Percentiles rank a stretch among this genome's conserved stretches.
These are phyloP conservation scores for Artemisia annua DNA, from an alignment of 129 eudicot genomes.

Conservation along the genomic window DNA sequence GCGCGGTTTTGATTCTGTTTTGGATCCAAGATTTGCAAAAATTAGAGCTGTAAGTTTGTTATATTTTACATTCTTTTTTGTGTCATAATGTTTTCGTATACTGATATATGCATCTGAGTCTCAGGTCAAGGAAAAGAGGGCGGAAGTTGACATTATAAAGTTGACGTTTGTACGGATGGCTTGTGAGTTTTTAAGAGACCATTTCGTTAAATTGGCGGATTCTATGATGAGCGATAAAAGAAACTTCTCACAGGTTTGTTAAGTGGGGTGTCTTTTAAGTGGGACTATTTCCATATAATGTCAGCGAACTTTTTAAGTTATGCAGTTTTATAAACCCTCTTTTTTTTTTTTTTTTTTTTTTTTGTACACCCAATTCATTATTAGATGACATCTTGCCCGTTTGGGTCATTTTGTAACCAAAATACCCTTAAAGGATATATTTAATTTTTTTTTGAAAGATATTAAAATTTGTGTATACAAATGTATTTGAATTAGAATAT, in stretches of 20 bases:
- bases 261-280: slow-evolving; percentile 7
- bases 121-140: slow-evolving; percentile 82
- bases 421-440: too few species aligned
- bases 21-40: slow-evolving; percentile 66
- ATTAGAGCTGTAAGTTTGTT: slow-evolving; percentile 62
- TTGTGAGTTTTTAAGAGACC: slow-evolving; percentile 70
- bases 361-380: too few species aligned
- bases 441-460: too few species aligned
- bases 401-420: too few species aligned
- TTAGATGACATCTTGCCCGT: too few species aligned
- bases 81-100: neutral
- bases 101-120: neutral
- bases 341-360: too few species aligned
- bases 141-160: slow-evolving; percentile 73
- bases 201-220: slow-evolving; percentile 76
- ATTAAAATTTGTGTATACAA: too few species aligned
- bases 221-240: slow-evolving; percentile 76
- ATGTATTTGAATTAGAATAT: too few species aligned
- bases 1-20: slow-evolving; percentile 59
- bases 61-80: neutral
- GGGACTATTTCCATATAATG: too few species aligned
- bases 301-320: too few species aligned
- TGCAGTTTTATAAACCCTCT: too few species aligned
- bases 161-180: slow-evolving; percentile 75
- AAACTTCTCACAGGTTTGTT: slow-evolving; percentile 71